Conservation (phyloP, 2,329 filamentous ascomycete species). For the Diaporthe ampelina region DNA sequence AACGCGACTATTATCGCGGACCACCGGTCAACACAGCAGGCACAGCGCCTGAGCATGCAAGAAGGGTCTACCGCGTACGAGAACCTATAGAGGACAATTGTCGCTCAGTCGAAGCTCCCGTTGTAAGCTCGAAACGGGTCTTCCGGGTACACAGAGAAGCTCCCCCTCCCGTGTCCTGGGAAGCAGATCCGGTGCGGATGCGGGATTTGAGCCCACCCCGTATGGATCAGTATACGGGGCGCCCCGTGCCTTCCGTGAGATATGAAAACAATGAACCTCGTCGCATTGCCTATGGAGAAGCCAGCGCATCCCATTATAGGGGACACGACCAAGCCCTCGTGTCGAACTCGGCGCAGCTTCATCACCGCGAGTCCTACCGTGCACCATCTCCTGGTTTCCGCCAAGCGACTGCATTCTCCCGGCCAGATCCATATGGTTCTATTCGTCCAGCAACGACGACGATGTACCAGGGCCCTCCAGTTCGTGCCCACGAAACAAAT, state of each 20-base stretch:
- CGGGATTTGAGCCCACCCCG: conserved; percentile 37
- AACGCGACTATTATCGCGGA: conserved; percentile 25
- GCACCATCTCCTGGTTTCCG: conserved; percentile 17
- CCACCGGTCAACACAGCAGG: conserved; percentile 11
- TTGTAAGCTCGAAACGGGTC: conserved; percentile 29
- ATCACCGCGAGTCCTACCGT: conserved; percentile 30
- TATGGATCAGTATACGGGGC: conserved; percentile 12
- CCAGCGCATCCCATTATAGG: conserved; percentile 32
- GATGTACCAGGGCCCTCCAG: neutral
- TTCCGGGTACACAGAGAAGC: conserved; percentile 37
- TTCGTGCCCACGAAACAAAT: conserved; percentile 9
- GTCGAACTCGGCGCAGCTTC: conserved; percentile 21
- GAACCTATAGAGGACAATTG: conserved; percentile 32
- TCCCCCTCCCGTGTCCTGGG: conserved; percentile 6
- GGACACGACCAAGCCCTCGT: conserved; percentile 2
- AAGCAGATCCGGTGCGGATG: conserved; percentile 16
- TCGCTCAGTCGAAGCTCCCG: conserved; percentile 12
- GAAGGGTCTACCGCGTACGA: conserved; percentile 37
- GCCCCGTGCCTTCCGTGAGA: neutral
- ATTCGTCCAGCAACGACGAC: conserved; percentile 8
- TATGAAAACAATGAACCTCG: conserved; percentile 24
- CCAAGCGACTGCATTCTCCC: conserved; percentile 28
- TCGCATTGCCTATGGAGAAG: conserved; percentile 34
- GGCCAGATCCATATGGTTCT: conserved; percentile 3
- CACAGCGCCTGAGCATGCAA: conserved; percentile 24